phyloP scores from a whole-genome alignment of 2,329 filamentous ascomycete species.

The Colletotrichum musicola region DNA sequence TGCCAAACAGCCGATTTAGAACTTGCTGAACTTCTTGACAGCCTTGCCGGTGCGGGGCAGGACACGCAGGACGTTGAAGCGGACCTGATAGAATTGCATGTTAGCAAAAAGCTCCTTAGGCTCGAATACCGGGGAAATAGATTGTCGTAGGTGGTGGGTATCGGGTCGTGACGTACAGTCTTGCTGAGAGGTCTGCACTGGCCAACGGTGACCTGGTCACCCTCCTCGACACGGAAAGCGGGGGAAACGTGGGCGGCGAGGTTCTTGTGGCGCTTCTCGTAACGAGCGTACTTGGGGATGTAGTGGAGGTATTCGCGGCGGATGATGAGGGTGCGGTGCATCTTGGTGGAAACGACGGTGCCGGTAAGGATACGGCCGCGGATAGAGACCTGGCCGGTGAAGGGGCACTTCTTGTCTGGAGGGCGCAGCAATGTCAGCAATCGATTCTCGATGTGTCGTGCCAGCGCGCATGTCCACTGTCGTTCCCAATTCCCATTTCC shows the following conservation, averaged over 20 bases:
- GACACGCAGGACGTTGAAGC: constrained; percentile 99
- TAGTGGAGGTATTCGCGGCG: constrained; percentile 99
- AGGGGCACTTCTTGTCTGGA: constrained; percentile 99
- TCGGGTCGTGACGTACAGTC: constrained; percentile 79
- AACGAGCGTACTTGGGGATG: constrained; percentile 99
- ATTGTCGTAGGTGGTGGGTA: neutral
- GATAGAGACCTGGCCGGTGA: constrained; percentile 99
- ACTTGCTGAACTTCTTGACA: constrained; percentile 99
- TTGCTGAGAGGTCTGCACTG: constrained; percentile 99
- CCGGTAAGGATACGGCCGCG: constrained; percentile 99
- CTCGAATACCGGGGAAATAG: neutral
- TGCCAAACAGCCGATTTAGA: constrained; percentile 77
- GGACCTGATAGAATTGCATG: constrained; percentile 71
- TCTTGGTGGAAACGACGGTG: constrained; percentile 99
- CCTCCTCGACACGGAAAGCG: constrained; percentile 99
- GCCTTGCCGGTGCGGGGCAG: constrained; percentile 96
- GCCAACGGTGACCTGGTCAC: constrained; percentile 99
- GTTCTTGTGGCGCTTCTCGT: constrained; percentile 99
- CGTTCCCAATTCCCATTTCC: neutral
- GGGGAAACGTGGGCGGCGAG: constrained; percentile 98
- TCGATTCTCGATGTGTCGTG: neutral
- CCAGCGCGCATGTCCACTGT: neutral
- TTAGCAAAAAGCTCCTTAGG: constrained; percentile 20
- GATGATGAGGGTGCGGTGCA: constrained; percentile 99
- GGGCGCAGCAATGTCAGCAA: constrained; percentile 32